Base-by-base conservation (phyloP, 2,329 filamentous ascomycete species). In the Botrytis squamosa region DNA sequence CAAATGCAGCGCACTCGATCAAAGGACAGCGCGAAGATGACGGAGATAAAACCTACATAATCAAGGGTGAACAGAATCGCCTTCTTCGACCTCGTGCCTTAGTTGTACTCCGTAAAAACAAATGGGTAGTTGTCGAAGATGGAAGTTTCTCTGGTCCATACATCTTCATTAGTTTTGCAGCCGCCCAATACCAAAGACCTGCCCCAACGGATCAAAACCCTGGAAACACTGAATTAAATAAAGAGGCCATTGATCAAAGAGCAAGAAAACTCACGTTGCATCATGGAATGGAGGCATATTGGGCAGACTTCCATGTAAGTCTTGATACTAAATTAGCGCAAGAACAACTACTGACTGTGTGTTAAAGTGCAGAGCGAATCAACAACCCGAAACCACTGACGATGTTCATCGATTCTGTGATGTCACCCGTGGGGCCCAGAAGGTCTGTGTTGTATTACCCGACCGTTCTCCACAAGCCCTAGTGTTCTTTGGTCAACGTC, bases 341-440 rank as follows among this genome's bases (percentile, higher is more conserved):
- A 57, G 9, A 29, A 33, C 29, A 29, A 16, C 22, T 12, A 42
- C 49, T 68, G 18, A 68, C 38, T 42, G 2, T 16, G 29, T 33
- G 10, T 22, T 0, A 12, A 12, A 73, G 55, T 74, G 69, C n/a
- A 70, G 72, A 72, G 72, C 72, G 20, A 20, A 74, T 42, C 25
- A 40, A 22, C 72, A 74, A 36, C 72, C 72, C 0, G 72, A 74
- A 49, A 69, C 69, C 20, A 74, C 72, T 12, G 72, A 74, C 25
- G 72, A 74, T 62, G 72, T 74, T 44, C 72, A 74, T 66, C 68
- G 72, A n/a, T 74, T 74, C 55, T 74, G 72, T 33, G 72, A 74
- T 52, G 72, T 74, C 29, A 70, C 68, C 2, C 72, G 72, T 14
- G 72, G 72, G 3, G 72, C 72, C n/a, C 46, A 74, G 14, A 49